Percentiles rank a stretch among this genome's conserved stretches.
Evolutionary conservation across 208 protist species (phyloP).

Genomic region (Angomonas deanei): DNA sequence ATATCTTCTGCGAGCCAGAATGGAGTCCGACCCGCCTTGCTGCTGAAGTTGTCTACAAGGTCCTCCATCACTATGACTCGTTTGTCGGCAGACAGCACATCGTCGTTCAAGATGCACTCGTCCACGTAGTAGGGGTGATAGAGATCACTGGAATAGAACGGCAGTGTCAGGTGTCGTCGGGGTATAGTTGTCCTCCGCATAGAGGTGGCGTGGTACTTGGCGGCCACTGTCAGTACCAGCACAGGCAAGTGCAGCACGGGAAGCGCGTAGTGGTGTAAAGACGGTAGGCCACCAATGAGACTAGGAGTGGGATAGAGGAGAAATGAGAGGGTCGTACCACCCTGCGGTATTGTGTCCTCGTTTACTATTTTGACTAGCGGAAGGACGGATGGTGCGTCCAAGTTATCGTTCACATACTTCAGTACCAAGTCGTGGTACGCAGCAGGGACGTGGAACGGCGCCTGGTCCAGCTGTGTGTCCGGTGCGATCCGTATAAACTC

Average conservation of each 20-base stretch:
- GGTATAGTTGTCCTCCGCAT: no score
- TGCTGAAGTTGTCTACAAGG: constrained; percentile 5
- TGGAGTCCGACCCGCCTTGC: not conserved
- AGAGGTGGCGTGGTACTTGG: not conserved
- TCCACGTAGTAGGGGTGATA: not conserved
- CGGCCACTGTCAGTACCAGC: constrained; percentile 7
- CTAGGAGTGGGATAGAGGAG: constrained; percentile 20
- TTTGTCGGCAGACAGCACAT: not conserved
- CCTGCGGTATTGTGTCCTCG: not conserved
- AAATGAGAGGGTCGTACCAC: constrained; percentile 4
- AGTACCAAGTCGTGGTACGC: not conserved
- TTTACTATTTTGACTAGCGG: not conserved
- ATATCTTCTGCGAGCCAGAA: not conserved
- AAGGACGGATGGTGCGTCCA: not conserved
- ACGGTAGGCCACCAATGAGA: constrained; percentile 44
- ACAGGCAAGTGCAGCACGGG: constrained; percentile 48
- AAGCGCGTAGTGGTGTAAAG: constrained; percentile 58
- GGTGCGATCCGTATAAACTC: constrained; percentile 9
- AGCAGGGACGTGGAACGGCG: not conserved
- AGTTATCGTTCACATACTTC: not conserved
- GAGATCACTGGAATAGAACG: constrained; percentile 4
- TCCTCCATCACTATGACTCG: constrained; percentile 13
- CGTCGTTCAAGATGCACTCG: not conserved
- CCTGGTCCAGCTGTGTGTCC: not conserved
- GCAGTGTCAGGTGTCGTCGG: no score